Evolutionary conservation across 192 early-diverging fungal genomes (phyloP).

Genomic region (Coemansia sp.): DNA sequence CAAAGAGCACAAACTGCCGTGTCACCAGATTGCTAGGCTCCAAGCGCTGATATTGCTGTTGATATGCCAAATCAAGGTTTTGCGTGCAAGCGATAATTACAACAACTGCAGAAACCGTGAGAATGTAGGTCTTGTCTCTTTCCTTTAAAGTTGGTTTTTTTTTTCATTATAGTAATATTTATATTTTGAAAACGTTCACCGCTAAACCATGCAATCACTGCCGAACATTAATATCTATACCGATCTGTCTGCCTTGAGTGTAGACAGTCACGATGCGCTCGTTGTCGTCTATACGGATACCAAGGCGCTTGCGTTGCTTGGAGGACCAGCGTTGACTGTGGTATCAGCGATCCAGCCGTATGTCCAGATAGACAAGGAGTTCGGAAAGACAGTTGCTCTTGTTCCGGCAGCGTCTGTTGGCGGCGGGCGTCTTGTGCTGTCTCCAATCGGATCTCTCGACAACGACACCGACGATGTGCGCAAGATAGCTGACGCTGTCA

Average conservation of each 20-base stretch:
- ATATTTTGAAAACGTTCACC: neutral
- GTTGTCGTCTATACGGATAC: constrained; percentile 32
- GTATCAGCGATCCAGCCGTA: constrained; percentile 20
- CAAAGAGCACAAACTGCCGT: too few relatives aligned
- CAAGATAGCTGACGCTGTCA: constrained; percentile 68
- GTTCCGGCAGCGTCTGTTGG: constrained; percentile 49
- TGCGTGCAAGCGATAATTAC: too few relatives aligned
- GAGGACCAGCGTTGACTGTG: neutral
- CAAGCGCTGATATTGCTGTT: too few relatives aligned
- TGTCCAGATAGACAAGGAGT: constrained; percentile 38
- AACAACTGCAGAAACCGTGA: neutral
- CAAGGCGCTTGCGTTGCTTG: constrained; percentile 6
- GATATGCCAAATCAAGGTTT: neutral
- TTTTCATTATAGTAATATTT: neutral
- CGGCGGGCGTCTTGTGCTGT: constrained; percentile 67
- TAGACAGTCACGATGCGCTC: constrained; percentile 29
- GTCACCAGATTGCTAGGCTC: too few relatives aligned
- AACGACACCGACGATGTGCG: constrained; percentile 84
- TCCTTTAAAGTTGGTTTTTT: neutral
- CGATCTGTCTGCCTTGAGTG: constrained; percentile 12
- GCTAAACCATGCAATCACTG: constrained; percentile 21
- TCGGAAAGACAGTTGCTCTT: constrained; percentile 32
- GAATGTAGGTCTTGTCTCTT: neutral
- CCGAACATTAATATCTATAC: constrained; percentile 26
- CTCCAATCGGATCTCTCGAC: constrained; percentile 69